Evolutionary conservation across 1,284 basidiomycete species (phyloP), one percentile per base, ranked within the genome.

Genomic region (Ustilago hordei): DNA sequence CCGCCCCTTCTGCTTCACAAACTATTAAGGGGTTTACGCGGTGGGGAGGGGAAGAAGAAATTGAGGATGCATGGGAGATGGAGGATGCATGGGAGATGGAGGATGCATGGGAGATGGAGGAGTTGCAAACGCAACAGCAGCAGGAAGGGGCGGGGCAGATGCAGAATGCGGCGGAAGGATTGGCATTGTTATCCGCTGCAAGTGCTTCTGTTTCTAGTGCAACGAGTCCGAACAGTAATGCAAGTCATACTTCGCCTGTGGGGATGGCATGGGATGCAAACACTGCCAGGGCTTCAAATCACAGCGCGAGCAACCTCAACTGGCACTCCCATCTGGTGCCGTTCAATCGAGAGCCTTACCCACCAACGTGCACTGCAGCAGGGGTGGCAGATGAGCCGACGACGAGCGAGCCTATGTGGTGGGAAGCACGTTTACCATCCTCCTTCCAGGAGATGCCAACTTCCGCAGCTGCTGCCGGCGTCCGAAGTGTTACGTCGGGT

Each of bases 121-220:
- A 50, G n/a, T 31, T 4, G 28, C 48, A 50, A 13, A 50, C 7
- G 11, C 48, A 50, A 32, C 48, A 50, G 15, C 11, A 9, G 8
- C 34, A 13, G 11, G 43, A 17, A 48, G 41, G 31, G 23, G 43
- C 43, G 4, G 57, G 66, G 2, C 63, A 67, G 56, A 70, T 63
- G 60, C 56, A 70, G 35, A 74, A 58, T 23, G 72, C 72, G 8
- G 67, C 72, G 7, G 72, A 75, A 32, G 72, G 72, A 1, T 43
- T 75, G 53, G 68, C 72, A 11, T 56, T 75, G 28, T 32, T 75
- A 8, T 62, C 72, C 39, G 67, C 67, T 8, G 65, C 70, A 15
- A 57, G 56, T 32, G 56, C 69, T 12, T 63, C 60, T 52, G 59
- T 2, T 28, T 28, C 60, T 4, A 61, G 55, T 28, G 55, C 64